These are phyloP conservation scores for Aspergillus jensenii DNA, from an alignment of 2,329 filamentous ascomycete species.

Conservation along the genomic window DNA sequence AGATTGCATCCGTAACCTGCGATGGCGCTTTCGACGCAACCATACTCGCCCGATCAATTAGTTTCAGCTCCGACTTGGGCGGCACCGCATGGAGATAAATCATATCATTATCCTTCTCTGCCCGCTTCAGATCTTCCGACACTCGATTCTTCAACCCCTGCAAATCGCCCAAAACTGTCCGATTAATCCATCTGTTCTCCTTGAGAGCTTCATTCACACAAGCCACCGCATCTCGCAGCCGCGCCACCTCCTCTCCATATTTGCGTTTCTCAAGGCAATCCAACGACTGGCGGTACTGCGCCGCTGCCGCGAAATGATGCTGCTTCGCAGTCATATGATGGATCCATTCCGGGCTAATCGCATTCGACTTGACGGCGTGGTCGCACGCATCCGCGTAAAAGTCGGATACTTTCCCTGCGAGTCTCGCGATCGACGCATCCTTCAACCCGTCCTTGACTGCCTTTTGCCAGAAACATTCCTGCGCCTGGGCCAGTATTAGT, in stretches of 20 bases:
- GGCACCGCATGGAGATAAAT: slow-evolving; percentile 87
- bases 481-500: slow-evolving; percentile 85
- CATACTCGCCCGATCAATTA: slow-evolving; percentile 86
- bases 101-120: slow-evolving; percentile 93
- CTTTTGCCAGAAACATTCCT: slow-evolving; percentile 98
- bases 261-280: slow-evolving; percentile 91
- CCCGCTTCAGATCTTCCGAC: slow-evolving; percentile 82
- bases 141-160: slow-evolving; percentile 79
- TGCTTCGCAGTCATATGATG: slow-evolving; percentile 97
- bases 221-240: slow-evolving; percentile 74
- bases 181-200: slow-evolving; percentile 79
- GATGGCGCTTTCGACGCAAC: slow-evolving; percentile 75
- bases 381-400: slow-evolving; percentile 83
- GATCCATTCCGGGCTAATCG: slow-evolving; percentile 92
- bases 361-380: slow-evolving; percentile 81
- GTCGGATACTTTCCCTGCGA: slow-evolving; percentile 88
- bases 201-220: slow-evolving; percentile 86
- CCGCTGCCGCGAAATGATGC: slow-evolving; percentile 93
- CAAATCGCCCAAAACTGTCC: slow-evolving; percentile 76
- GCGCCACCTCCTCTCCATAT: slow-evolving; percentile 92
- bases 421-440: slow-evolving; percentile 85
- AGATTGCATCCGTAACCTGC: slow-evolving; percentile 77
- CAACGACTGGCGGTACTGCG: slow-evolving; percentile 86
- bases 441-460: slow-evolving; percentile 92
- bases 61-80: slow-evolving; percentile 81